phyloP scores from a whole-genome alignment of 441 rosid species.

The Pelargonium australe region DNA sequence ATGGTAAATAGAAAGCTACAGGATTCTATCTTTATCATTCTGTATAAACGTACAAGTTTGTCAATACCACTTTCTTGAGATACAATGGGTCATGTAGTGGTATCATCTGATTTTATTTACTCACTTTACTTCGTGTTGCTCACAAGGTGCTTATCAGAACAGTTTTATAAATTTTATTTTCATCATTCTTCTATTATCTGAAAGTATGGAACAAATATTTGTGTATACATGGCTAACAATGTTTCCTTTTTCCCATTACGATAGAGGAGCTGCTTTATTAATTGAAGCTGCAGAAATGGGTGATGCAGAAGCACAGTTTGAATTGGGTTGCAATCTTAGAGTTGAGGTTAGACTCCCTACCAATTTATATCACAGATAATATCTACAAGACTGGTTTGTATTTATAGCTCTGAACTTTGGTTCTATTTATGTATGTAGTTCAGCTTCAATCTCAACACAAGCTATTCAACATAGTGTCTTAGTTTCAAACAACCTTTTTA shows the following conservation, averaged over 20 bases:
- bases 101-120: not conserved
- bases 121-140: not conserved
- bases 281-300: conserved; percentile 95
- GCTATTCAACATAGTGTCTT: too few species aligned
- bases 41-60: not conserved
- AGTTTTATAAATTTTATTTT: not conserved
- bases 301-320: conserved; percentile 78
- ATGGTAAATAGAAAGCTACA: too few species aligned
- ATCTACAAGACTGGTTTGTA: not conserved
- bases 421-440: too few species aligned
- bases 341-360: conserved; percentile 48
- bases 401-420: not conserved
- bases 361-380: not conserved
- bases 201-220: not conserved
- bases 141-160: not conserved
- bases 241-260: conserved; percentile 9
- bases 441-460: too few species aligned
- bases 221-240: conserved; percentile 9
- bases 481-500: too few species aligned
- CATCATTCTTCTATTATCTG: conserved; percentile 1
- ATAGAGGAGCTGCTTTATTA: conserved; percentile 79
- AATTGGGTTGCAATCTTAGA: conserved; percentile 72
- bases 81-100: not conserved
- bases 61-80: not conserved
- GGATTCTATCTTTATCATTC: too few species aligned